Base-by-base conservation (phyloP, 192 early-diverging fungal species). In the Gamsiella multidivaricata region DNA sequence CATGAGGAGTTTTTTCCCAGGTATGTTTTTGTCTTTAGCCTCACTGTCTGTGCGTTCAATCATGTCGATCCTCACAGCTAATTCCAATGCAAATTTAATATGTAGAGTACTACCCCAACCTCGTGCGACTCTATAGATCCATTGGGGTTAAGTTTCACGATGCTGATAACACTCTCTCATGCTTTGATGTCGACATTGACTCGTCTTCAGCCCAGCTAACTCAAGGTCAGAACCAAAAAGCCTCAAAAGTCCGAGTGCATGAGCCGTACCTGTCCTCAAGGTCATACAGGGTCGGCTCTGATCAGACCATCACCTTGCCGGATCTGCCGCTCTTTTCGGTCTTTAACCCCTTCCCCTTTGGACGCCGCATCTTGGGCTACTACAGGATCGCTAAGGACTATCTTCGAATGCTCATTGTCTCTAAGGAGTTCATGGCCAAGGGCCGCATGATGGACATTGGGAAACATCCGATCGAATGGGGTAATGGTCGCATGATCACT, bases 371-470 rank as follows among this genome's bases (percentile, higher is more conserved):
- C 41, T 23, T 66, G 32, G 63, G 49, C 3, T 75, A 75, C 52
- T 63, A 42, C 15, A 37, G 72, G 7, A 76, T 76, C 46, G 59
- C 65, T 15, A 33, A 45, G 2, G 72, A 75, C 43, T 75, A 75
- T 20, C 32, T 66, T 43, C 45, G 51, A 14, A 64, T 78, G 41
- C 37, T 78, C 0, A 25, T 61, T 2, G 54, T 69, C 22, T 67
- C 74, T 31, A 69, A 78, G 28, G 65, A 78, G 59, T 78, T 69
- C 33, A 43, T 78, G 36, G 39, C 65, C 23, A 61, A 68, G 10
- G 66, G 66, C 15, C 52, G 55, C 6, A 78, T 78, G 74, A 78
- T 78, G 66, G 66, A 78, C 29, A 64, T 78, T 31, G 74, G 73
- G 6, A 76, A 76, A 22, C 57, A 66, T 49, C 64, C 65, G 2